A percentile compares a stretch with the other conserved stretches of the same genome.
These are phyloP conservation scores for Zelonia costaricensis DNA, from an alignment of 208 protist genomes.

Conservation along the genomic window DNA sequence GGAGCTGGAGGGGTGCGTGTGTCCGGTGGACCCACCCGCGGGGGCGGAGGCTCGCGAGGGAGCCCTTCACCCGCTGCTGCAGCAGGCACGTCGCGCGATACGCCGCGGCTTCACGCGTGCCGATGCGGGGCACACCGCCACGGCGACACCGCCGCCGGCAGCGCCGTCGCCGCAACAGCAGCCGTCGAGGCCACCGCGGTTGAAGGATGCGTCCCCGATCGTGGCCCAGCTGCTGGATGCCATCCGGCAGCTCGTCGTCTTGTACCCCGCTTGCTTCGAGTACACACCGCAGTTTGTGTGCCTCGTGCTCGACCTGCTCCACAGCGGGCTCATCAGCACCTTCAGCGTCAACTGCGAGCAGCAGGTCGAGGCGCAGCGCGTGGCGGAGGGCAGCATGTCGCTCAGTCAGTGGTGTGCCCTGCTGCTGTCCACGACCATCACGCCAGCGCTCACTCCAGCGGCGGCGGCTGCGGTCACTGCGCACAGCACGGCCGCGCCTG, in stretches of 20 bases:
- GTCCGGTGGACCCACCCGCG: neutral
- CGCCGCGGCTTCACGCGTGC: too few species aligned
- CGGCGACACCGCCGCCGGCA: neutral
- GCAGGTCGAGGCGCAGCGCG: constrained; percentile 30
- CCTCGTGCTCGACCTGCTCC: constrained; percentile 61
- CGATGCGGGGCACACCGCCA: too few species aligned
- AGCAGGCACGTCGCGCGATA: neutral
- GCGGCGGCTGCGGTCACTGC: constrained; percentile 1
- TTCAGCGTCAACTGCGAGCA: constrained; percentile 57
- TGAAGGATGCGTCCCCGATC: constrained; percentile 70
- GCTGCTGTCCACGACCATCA: constrained; percentile 37
- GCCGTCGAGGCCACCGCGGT: too few species aligned
- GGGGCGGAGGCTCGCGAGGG: neutral
- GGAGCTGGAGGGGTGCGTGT: neutral
- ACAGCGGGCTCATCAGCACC: constrained; percentile 49
- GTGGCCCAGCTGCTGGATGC: constrained; percentile 94
- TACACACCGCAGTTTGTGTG: constrained; percentile 86
- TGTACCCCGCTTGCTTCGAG: constrained; percentile 93
- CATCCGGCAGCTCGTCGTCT: constrained; percentile 89
- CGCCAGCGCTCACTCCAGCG: neutral
- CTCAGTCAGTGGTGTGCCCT: constrained; percentile 62
- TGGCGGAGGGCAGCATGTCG: constrained; percentile 40
- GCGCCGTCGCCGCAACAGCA: neutral
- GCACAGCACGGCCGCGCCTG: neutral
- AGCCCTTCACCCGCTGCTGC: neutral